A percentile compares a stretch with the other conserved stretches of the same genome.
Evolutionary conservation across 345 rosid species (phyloP).

Genomic region (Populus davidiana): DNA sequence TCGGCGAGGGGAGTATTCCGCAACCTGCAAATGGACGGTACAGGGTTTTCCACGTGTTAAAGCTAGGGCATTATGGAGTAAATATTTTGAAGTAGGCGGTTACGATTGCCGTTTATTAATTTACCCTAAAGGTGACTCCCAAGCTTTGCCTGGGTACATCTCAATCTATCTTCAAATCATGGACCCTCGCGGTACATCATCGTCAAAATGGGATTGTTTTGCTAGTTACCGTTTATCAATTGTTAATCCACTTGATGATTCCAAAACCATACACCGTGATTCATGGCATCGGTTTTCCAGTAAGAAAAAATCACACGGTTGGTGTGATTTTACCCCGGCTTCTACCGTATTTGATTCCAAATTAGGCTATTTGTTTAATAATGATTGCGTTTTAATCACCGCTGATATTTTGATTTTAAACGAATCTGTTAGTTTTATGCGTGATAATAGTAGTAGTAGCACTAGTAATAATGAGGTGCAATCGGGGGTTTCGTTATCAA

Average conservation of each 20-base stretch:
- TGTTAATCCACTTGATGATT: conserved; percentile 70
- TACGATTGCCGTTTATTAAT: conserved; percentile 91
- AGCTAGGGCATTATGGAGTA: conserved; percentile 91
- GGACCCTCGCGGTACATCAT: conserved; percentile 82
- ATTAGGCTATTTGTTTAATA: conserved; percentile 66
- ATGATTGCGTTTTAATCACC: conserved; percentile 69
- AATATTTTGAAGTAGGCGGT: conserved; percentile 97
- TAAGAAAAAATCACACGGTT: conserved; percentile 98
- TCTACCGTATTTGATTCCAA: conserved; percentile 79
- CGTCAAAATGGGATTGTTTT: conserved; percentile 97
- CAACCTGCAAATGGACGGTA: conserved; percentile 92
- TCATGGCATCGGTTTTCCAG: conserved; percentile 97
- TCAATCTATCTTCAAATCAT: conserved; percentile 92
- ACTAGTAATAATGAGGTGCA: conserved; percentile 50
- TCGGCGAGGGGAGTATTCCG: conserved; percentile 77
- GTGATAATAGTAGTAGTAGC: conserved; percentile 42
- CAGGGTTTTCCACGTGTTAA: conserved; percentile 72
- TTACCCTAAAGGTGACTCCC: conserved; percentile 96
- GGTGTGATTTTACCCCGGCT: conserved; percentile 96
- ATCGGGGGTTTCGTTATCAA: conserved; percentile 20
- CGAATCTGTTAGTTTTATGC: conserved; percentile 76
- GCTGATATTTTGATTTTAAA: conserved; percentile 88
- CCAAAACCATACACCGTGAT: conserved; percentile 87
- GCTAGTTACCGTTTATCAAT: conserved; percentile 91
- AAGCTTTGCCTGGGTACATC: conserved; percentile 90